Conservation (phyloP, 2,329 filamentous ascomycete genomes). For the Acarospora socialis region DNA sequence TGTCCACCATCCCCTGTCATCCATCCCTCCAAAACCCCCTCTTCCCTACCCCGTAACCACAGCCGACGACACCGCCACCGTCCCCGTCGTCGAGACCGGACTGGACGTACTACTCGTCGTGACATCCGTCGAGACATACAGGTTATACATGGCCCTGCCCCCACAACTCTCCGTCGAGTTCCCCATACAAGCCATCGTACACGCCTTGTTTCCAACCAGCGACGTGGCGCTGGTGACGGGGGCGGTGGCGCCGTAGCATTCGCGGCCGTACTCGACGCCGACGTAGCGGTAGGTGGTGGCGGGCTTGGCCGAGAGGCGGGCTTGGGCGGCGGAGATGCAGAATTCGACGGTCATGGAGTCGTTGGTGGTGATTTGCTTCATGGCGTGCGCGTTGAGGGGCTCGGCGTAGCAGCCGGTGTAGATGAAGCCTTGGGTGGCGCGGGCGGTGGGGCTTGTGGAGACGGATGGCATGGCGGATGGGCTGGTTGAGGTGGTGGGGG, state of each 20-base stretch:
- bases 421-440: constrained; percentile 6
- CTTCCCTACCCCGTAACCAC: too few relatives aligned
- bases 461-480: constrained; percentile 8
- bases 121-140: constrained; percentile 1
- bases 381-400: constrained; percentile 8
- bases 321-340: constrained; percentile 15
- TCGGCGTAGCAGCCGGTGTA: constrained; percentile 14
- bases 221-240: constrained; percentile 6
- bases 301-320: neutral
- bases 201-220: constrained; percentile 11
- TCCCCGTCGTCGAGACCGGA: too few relatives aligned
- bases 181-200: constrained; percentile 13
- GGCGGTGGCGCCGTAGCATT: constrained; percentile 9
- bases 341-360: constrained; percentile 22
- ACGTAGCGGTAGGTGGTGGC: constrained; percentile 9
- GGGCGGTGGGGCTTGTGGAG: constrained; percentile 7
- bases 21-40: too few relatives aligned
- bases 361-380: constrained; percentile 11
- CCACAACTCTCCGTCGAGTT: constrained; percentile 18
- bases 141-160: constrained; percentile 8
- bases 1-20: too few relatives aligned
- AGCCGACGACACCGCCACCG: too few relatives aligned
- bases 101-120: too few relatives aligned
- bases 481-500: constrained; percentile 3
- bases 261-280: constrained; percentile 12